A percentile compares a stretch with the other conserved stretches of the same genome.
These are phyloP conservation scores for Thalassiosira oceanica DNA, from an alignment of 352 stramenopile species.

Conservation along the genomic window DNA sequence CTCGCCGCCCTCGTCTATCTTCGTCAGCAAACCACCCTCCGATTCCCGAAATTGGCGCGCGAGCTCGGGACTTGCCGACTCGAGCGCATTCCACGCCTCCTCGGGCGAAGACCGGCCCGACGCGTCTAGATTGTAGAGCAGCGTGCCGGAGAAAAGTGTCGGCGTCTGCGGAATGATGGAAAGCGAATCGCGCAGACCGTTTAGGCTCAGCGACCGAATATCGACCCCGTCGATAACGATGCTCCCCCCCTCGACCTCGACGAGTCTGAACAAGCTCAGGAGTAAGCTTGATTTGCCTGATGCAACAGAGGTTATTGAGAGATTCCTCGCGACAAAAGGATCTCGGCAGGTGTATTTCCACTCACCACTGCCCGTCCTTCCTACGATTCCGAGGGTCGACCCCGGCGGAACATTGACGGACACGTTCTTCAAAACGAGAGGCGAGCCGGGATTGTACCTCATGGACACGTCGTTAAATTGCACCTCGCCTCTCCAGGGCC, in stretches of 20 bases:
- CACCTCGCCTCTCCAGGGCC: conserved; percentile 86
- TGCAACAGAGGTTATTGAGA: no score
- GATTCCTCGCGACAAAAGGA: no score
- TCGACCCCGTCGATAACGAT: conserved; percentile 92
- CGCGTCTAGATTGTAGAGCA: conserved; percentile 87
- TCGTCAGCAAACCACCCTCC: conserved; percentile 57
- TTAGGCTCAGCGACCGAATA: conserved; percentile 82
- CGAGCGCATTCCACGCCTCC: conserved; percentile 72
- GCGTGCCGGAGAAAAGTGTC: conserved; percentile 86
- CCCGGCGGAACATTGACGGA: conserved; percentile 55
- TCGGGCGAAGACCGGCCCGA: conserved; percentile 46
- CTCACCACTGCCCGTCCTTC: conserved; percentile 84
- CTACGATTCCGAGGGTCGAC: conserved; percentile 85
- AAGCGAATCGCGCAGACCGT: conserved; percentile 84
- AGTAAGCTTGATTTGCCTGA: conserved; percentile 85
- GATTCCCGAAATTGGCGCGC: conserved; percentile 53
- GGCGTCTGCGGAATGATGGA: conserved; percentile 90
- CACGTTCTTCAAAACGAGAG: conserved; percentile 66
- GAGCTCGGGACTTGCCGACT: conserved; percentile 61
- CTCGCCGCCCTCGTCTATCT: conserved; percentile 76
- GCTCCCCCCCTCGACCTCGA: conserved; percentile 83
- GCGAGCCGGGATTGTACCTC: conserved; percentile 83
- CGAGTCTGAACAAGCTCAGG: conserved; percentile 89
- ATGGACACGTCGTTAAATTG: conserved; percentile 87
- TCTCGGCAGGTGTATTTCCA: no score